These are phyloP conservation scores for Dactylellina leptospora DNA, from an alignment of 2,329 filamentous ascomycete species.

Conservation along the genomic window DNA sequence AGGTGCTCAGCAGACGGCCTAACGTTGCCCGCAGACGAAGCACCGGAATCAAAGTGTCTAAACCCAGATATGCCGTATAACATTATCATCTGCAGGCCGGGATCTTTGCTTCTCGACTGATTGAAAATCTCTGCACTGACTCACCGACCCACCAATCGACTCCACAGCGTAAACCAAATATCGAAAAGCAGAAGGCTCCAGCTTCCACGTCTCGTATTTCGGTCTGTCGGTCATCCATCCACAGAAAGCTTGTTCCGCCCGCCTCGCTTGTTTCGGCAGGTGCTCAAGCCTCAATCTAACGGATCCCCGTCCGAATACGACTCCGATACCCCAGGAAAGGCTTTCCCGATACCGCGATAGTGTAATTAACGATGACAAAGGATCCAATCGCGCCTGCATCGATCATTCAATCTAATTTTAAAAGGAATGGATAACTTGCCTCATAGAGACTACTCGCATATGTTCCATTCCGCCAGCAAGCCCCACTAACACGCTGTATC, in stretches of 20 bases:
- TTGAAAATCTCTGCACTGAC: neutral
- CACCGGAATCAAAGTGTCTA: no score
- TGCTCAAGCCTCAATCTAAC: neutral
- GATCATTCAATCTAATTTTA: no score
- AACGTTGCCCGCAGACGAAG: neutral
- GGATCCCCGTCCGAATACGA: no score
- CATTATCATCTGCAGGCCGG: neutral
- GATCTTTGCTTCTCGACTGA: neutral
- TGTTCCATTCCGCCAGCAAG: no score
- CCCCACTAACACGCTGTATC: no score
- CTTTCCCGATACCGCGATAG: constrained; percentile 4
- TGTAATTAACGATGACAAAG: neutral
- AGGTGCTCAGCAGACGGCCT: neutral
- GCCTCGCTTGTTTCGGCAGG: constrained; percentile 15
- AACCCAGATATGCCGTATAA: no score
- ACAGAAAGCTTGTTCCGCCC: constrained; percentile 1
- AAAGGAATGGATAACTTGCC: no score
- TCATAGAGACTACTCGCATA: no score
- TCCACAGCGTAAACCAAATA: no score
- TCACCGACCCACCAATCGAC: neutral
- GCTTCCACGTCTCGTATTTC: constrained; percentile 9
- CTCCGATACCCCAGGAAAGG: neutral
- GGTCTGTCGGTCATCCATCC: neutral
- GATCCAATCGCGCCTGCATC: neutral
- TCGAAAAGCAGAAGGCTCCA: no score